These are phyloP conservation scores for Tulasnella sp. DNA, from an alignment of 768 basidiomycete genomes.

Conservation along the genomic window DNA sequence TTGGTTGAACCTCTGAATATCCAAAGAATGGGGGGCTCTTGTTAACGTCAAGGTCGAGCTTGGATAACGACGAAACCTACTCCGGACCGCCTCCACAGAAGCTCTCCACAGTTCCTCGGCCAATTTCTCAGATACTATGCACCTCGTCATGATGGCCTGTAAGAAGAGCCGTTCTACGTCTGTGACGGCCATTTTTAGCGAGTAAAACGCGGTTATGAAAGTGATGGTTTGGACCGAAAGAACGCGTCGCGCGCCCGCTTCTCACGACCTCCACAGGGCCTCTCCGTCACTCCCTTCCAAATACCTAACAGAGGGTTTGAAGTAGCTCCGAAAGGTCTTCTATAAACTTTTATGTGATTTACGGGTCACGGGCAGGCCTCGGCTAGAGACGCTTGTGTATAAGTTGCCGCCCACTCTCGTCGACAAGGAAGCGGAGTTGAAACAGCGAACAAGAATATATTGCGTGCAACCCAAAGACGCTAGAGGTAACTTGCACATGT, in stretches of 20 bases:
- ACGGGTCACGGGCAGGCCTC: too few relatives aligned
- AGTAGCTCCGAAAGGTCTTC: too few relatives aligned
- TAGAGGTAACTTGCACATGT: too few relatives aligned
- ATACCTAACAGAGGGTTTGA: too few relatives aligned
- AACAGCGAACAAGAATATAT: too few relatives aligned
- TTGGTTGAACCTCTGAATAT: slow-evolving; percentile 45
- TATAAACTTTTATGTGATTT: too few relatives aligned
- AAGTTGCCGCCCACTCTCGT: too few relatives aligned
- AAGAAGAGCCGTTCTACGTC: slow-evolving; percentile 50
- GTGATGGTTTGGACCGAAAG: not conserved
- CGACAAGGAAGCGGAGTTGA: too few relatives aligned
- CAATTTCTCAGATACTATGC: slow-evolving; percentile 54
- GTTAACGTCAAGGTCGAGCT: not conserved
- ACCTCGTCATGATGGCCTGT: slow-evolving; percentile 67
- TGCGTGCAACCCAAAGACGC: too few relatives aligned
- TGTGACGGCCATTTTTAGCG: not conserved
- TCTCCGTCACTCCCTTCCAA: not conserved
- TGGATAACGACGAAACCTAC: slow-evolving; percentile 32
- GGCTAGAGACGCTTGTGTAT: too few relatives aligned
- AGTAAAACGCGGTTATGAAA: not conserved
- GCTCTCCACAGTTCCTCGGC: slow-evolving; percentile 60
- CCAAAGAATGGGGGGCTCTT: not conserved
- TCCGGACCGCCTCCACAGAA: slow-evolving; percentile 58
- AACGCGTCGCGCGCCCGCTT: not conserved
- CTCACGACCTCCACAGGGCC: not conserved